Evolutionary conservation across 352 stramenopile genomes (phyloP).

Genomic region (Pythium sp.): DNA sequence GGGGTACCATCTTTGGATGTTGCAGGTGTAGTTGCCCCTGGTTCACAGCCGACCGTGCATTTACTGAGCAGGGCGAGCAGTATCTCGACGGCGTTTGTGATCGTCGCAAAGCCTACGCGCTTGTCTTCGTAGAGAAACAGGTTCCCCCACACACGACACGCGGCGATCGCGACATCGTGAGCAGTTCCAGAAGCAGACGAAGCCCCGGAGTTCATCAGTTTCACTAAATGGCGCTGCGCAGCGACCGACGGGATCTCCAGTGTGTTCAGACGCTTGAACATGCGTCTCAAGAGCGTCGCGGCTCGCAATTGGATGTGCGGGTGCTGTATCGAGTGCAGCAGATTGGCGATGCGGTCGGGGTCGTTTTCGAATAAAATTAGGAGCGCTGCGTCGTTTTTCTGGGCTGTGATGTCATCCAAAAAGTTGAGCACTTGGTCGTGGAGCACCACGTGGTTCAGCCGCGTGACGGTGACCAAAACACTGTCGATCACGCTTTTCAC

Average conservation of each 20-base stretch:
- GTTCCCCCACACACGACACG: slow-evolving; percentile 61
- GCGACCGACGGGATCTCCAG: slow-evolving; percentile 33
- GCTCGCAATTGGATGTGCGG: slow-evolving; percentile 28
- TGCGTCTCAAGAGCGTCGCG: slow-evolving; percentile 37
- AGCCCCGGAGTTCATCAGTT: slow-evolving; percentile 23
- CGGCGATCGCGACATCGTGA: slow-evolving; percentile 24
- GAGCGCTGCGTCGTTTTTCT: slow-evolving; percentile 49
- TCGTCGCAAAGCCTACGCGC: slow-evolving; percentile 35
- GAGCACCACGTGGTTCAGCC: slow-evolving; percentile 31
- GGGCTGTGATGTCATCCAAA: slow-evolving; percentile 39
- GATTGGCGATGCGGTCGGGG: slow-evolving; percentile 52
- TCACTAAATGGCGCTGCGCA: slow-evolving; percentile 44
- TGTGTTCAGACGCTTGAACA: slow-evolving; percentile 60
- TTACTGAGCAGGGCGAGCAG: slow-evolving; percentile 37
- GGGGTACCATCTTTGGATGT: not conserved
- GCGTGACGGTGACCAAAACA: slow-evolving; percentile 31
- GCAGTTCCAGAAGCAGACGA: not conserved
- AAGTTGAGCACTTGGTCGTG: slow-evolving; percentile 51
- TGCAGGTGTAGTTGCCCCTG: not conserved
- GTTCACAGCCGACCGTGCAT: slow-evolving; percentile 8
- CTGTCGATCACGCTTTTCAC: slow-evolving; percentile 28
- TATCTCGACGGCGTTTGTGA: slow-evolving; percentile 33
- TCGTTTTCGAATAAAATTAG: slow-evolving; percentile 39
- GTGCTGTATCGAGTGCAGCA: slow-evolving; percentile 38
- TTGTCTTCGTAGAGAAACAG: slow-evolving; percentile 64